Percentiles rank a stretch among this genome's conserved stretches.
Conservation (phyloP, 2,329 filamentous ascomycete genomes). For the Sporothrix pallida region DNA sequence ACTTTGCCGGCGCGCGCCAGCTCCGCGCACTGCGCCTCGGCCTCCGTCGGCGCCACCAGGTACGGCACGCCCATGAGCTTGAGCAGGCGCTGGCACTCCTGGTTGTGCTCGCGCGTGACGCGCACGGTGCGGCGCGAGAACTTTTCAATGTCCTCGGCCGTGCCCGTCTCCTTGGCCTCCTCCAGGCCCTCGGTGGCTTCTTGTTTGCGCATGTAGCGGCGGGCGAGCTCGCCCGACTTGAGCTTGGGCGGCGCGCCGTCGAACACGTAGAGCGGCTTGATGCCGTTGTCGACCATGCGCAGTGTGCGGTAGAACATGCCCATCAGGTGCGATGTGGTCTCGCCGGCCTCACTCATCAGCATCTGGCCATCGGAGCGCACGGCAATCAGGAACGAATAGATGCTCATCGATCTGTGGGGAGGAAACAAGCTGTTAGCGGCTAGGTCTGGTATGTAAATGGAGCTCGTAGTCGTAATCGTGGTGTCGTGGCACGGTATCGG, state of each 20-base stretch:
- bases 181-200: slow-evolving; percentile 89
- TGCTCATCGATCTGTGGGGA: slow-evolving; percentile 85
- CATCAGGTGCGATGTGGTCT: slow-evolving; percentile 98
- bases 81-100: slow-evolving; percentile 86
- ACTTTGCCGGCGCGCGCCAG: slow-evolving; percentile 92
- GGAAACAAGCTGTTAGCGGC: slow-evolving; percentile 53
- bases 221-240: slow-evolving; percentile 95
- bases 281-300: slow-evolving; percentile 97
- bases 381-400: slow-evolving; percentile 98
- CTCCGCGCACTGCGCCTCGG: slow-evolving; percentile 93
- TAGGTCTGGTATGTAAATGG: background rate
- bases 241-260: slow-evolving; percentile 96
- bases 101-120: slow-evolving; percentile 96
- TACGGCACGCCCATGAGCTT: slow-evolving; percentile 96
- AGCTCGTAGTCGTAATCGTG: background rate
- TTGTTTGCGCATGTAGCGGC: slow-evolving; percentile 92
- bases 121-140: slow-evolving; percentile 92
- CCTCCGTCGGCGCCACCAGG: slow-evolving; percentile 94
- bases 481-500: too few species aligned
- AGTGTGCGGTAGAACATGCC: slow-evolving; percentile 99
- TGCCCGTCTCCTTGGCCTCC: slow-evolving; percentile 96
- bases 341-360: slow-evolving; percentile 90
- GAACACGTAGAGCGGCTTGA: slow-evolving; percentile 98
- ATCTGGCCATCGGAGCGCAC: slow-evolving; percentile 97
- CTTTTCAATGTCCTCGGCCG: slow-evolving; percentile 96